Conservation (phyloP, 2,329 filamentous ascomycete species). For the Lecanicillium sp. region DNA sequence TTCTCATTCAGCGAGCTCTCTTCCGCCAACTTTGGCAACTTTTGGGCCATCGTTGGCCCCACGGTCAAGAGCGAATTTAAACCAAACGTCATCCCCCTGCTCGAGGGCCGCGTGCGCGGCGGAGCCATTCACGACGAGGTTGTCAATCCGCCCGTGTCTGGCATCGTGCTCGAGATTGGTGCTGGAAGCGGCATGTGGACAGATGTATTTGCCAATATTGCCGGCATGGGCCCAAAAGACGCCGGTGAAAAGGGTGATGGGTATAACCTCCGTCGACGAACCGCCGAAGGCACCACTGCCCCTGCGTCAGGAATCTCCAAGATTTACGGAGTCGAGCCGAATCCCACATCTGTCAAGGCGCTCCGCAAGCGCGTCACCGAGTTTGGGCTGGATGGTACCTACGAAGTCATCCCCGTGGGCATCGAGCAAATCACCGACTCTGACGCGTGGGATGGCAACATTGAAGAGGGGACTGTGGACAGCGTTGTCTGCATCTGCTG, state of each 20-base stretch:
- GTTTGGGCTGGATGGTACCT: constrained; percentile 46
- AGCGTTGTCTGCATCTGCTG: constrained; percentile 54
- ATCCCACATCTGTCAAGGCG: constrained; percentile 39
- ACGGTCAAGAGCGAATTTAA: constrained; percentile 33
- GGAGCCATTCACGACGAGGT: constrained; percentile 27
- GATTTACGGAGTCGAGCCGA: constrained; percentile 59
- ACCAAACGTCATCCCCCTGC: constrained; percentile 40
- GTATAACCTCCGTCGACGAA: constrained; percentile 15
- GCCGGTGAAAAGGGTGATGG: constrained; percentile 8
- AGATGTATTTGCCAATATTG: constrained; percentile 35
- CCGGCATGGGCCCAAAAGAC: constrained; percentile 4
- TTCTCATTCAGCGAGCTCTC: constrained; percentile 32
- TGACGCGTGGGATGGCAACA: constrained; percentile 32
- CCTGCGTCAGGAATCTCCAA: constrained; percentile 25
- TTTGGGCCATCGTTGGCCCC: constrained; percentile 51
- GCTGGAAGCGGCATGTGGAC: constrained; percentile 55
- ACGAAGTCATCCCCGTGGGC: constrained; percentile 54
- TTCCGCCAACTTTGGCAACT: constrained; percentile 49
- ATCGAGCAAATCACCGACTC: constrained; percentile 45
- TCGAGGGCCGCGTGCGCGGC: constrained; percentile 37
- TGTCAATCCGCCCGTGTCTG: constrained; percentile 31
- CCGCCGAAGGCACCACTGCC: constrained; percentile 17
- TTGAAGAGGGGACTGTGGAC: constrained; percentile 44
- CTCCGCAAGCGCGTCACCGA: constrained; percentile 38
- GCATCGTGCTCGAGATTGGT: constrained; percentile 53